Evolutionary conservation across 2,329 filamentous ascomycete species (phyloP), one percentile per base, ranked within the genome.

Genomic region (Trichoderma koningiopsis): DNA sequence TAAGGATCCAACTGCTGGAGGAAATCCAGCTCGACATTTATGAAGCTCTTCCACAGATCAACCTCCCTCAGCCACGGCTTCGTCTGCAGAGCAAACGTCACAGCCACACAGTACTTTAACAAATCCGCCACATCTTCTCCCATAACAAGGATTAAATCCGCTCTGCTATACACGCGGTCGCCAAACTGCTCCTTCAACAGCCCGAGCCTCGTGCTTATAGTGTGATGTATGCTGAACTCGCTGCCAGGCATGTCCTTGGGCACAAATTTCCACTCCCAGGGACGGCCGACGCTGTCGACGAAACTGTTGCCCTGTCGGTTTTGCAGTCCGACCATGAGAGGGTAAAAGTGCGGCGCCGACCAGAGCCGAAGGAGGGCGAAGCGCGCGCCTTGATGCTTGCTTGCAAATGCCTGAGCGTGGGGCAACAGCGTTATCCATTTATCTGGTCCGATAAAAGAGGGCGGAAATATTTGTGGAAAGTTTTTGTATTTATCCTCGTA

Each of bases 281-380:
- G 65, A 0, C 75, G 72, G 3, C 72, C 72, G 2, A 67, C 59
- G 40, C 75, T 74, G 10, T 77, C 75, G 4, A 76, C 70, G 62
- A 77, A 77, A 33, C 71, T 74, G 8, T 61, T 73, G 16, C 47
- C 47, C 31, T 70, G 70, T 0, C 76, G 72, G 53, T 73, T 75
- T 0, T 31, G 29, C 11, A 58, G 40, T 0, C 76, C 74, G 0
- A 77, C 64, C 76, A 77, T 76, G 24, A 75, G 69, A 2, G 75
- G 76, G 59, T 77, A 77, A 58, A 72, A 77, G 62, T 77, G 76
- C 2, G 75, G 71, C 5, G 75, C 72, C 0, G 76, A 75, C 75
- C 75, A 77, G 37, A 76, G 58, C 1, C 75, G 72, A 0, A 77
- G 70, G 0, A 77, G 70, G 1, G 76, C 72, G 33, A 77, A 77